Evolutionary conservation across 2,329 filamentous ascomycete species (phyloP).

Genomic region (Colletotrichum brevisporum): DNA sequence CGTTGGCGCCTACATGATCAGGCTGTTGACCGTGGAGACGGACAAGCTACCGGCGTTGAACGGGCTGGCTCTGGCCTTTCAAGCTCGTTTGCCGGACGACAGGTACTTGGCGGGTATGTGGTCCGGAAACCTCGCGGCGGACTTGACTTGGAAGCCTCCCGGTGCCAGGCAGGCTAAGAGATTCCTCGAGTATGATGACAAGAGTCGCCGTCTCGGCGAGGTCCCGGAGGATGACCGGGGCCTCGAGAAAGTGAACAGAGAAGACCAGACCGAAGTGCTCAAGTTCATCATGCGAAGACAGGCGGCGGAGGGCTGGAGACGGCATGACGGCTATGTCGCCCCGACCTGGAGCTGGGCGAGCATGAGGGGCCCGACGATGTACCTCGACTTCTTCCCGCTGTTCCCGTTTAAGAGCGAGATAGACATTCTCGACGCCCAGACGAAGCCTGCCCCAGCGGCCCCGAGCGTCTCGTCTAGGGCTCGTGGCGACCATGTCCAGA

Average conservation of each 20-base stretch:
- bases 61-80: background rate
- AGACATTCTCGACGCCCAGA: background rate
- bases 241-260: background rate
- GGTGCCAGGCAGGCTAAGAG: background rate
- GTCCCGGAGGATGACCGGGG: background rate
- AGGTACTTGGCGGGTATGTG: background rate
- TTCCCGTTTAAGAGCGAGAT: background rate
- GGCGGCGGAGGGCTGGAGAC: background rate
- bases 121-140: background rate
- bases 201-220: background rate
- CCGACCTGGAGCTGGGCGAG: background rate
- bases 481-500: no score
- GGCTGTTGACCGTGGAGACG: background rate
- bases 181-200: background rate
- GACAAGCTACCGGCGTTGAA: slow-evolving; percentile 4
- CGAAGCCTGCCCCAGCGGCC: background rate
- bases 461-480: no score
- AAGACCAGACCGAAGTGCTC: background rate
- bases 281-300: background rate
- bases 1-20: background rate
- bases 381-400: background rate
- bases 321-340: background rate
- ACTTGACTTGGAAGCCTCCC: background rate
- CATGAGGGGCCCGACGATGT: background rate
- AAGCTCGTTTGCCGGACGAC: background rate